Base-by-base conservation (phyloP, 2,329 filamentous ascomycete genomes). In the Dothistroma septosporum region DNA sequence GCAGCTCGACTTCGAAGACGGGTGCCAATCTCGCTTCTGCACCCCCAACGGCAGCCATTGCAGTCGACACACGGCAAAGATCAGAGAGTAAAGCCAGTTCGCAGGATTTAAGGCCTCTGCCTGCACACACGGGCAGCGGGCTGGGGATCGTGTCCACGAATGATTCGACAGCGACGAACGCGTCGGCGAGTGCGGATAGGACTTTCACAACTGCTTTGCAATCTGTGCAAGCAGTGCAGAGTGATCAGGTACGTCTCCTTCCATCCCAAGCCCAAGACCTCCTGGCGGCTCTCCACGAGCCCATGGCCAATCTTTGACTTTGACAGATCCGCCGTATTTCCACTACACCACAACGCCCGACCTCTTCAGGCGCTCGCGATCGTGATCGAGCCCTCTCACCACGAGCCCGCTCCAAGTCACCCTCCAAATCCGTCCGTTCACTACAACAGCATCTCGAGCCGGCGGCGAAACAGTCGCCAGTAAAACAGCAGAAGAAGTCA, bases 1-100 rank as follows among this genome's bases (percentile, higher is more conserved):
- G 91, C 73, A 97, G 92, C 75, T 90, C 89, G 14, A 88, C 84
- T 57, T 95, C 90, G 60, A 92, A 89, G 76, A 92, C 91, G 73
- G 88, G 89, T 37, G 75, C 86, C 10, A 85, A 76, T 1, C 64
- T 63, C 11, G 58, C 61, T 14, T 55, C 66, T 6, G 63, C 64
- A 8, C 65, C 53, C 28, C 57, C 63, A 6, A 58, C 46, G 1
- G 64, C 64, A 8, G 55, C 48, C 10, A 62, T 53, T 10, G 52
- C 58, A 8, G 31, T 53, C 12, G 60, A 61, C 32, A 28, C 56
- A 24, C 64, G 63, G 24, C 62, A 64, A 12, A 59, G 68, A 37
- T 66, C 66, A 9, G 68, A 65, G 46, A 68, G 66, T 55, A 66
- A 68, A 47, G 61, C 62, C 6, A 65, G 61, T 10, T 63, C 61